Evolutionary conservation across 805 yeast genomes (phyloP), one percentile per base, ranked within the genome.

Genomic region (Clavispora vitiphila): DNA sequence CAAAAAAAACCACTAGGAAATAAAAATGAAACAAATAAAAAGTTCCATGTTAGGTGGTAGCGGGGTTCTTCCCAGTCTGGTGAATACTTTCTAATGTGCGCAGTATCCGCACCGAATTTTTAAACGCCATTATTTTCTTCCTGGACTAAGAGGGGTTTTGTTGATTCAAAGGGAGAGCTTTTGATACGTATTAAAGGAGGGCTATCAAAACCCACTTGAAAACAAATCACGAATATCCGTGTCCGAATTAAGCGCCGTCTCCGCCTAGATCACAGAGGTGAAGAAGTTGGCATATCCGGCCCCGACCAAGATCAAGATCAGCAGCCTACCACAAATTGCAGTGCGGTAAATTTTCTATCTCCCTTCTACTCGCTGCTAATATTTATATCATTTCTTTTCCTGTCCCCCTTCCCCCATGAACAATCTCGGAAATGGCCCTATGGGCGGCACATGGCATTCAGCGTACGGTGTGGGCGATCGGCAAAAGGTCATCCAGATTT

Each of bases 401-500:
- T 18, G 16, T 29, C 32, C 6, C 8, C 23, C 21, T 16, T 11
- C 16, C 25, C 39, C 36, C 44, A 55, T 53, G 49, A 54, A 48
- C 41, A 47, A 44, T 43, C 53, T 49, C 40, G 58, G 50, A 42
- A 53, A 50, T 35, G 46, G 45, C 41, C 53, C 41, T 34, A 52
- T 52, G 48, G 56, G 55, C 41, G 55, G 52, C 45, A 44, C 60
- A 25, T 58, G 63, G 63, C 63, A 58, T 35, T 35, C 56, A 31
- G 35, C 49, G 27, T 58, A 54, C 39, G 47, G 55, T 34, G 49
- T 51, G 24, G 41, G 22, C 32, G 74, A 69, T 49, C 58, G 75
- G 18, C 73, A 67, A 42, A 65, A 62, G 42, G 68, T 68, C 27
- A 67, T 69, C 14, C 69, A 64, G 43, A 57, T 68, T 26, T 57